A percentile compares a stretch with the other conserved stretches of the same genome.
Evolutionary conservation across 768 basidiomycete species (phyloP).

Genomic region (Serendipita indica): DNA sequence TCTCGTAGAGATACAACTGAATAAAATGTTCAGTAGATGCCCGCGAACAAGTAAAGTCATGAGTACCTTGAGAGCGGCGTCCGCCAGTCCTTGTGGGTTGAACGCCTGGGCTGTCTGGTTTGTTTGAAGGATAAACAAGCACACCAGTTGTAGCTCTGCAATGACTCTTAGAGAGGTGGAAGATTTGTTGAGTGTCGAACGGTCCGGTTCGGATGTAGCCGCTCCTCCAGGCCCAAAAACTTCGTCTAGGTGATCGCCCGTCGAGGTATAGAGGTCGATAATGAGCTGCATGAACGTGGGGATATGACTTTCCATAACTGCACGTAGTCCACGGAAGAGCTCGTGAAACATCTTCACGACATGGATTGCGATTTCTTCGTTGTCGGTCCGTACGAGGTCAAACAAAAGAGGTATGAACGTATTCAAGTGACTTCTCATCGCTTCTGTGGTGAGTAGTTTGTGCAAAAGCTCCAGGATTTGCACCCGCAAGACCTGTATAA

Average conservation of each 20-base stretch:
- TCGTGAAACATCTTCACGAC: conserved; percentile 90
- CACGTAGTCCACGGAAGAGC: conserved; percentile 62
- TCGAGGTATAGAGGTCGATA: conserved; percentile 61
- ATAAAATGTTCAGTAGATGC: not conserved
- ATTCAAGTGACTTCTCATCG: conserved; percentile 50
- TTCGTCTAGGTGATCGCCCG: conserved; percentile 61
- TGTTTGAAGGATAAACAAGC: conserved; percentile 79
- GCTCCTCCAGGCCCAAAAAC: conserved; percentile 27
- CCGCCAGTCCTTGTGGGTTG: conserved; percentile 55
- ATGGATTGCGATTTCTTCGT: conserved; percentile 85
- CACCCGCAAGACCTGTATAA: conserved; percentile 72
- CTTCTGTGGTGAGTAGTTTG: conserved; percentile 69
- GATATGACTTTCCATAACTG: conserved; percentile 55
- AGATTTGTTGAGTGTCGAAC: conserved; percentile 45
- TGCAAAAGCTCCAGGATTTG: conserved; percentile 80
- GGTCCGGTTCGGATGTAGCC: conserved; percentile 35
- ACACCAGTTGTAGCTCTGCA: conserved; percentile 83
- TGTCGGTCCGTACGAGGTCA: conserved; percentile 71
- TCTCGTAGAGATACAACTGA: conserved; percentile 54
- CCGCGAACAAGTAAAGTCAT: not conserved
- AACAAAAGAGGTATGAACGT: conserved; percentile 69
- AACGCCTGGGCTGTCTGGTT: conserved; percentile 52
- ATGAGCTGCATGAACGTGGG: conserved; percentile 69
- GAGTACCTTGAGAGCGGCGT: conserved; percentile 29
- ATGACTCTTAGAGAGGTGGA: conserved; percentile 79